Percentiles rank a stretch among this genome's conserved stretches.
These are phyloP conservation scores for Cladosporium sp. DNA, from an alignment of 2,329 filamentous ascomycete species.

Conservation along the genomic window DNA sequence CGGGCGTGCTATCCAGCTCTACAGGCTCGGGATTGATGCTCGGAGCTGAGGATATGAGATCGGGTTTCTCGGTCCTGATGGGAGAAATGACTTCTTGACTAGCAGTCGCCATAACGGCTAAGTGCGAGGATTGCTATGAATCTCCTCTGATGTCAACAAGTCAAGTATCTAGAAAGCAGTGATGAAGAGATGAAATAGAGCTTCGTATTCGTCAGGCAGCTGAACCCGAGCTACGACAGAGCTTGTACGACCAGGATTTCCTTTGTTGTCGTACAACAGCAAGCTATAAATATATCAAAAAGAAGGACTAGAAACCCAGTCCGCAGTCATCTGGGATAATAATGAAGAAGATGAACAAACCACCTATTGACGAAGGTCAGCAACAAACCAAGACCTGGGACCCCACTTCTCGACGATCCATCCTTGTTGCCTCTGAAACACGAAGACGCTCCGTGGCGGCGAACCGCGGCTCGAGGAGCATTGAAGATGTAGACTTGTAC, in stretches of 20 bases:
- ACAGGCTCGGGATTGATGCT: constrained; percentile 42
- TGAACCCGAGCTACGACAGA: too few relatives aligned
- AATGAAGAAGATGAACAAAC: not conserved
- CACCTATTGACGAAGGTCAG: not conserved
- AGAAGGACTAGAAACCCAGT: not conserved
- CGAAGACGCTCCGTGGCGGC: not conserved
- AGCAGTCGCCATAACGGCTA: not conserved
- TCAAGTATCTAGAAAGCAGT: not conserved
- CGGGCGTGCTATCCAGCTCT: constrained; percentile 40
- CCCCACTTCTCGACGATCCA: not conserved
- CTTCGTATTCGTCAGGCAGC: too few relatives aligned
- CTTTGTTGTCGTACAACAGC: too few relatives aligned
- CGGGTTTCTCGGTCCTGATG: constrained; percentile 24
- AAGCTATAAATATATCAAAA: too few relatives aligned
- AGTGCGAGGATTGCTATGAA: not conserved
- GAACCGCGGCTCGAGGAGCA: too few relatives aligned
- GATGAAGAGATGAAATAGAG: not conserved
- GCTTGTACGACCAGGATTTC: too few relatives aligned
- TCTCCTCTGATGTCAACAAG: too few relatives aligned
- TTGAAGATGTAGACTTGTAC: not conserved
- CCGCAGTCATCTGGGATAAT: not conserved
- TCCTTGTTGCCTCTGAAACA: not conserved
- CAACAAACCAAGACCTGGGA: not conserved
- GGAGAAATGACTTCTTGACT: constrained; percentile 23
- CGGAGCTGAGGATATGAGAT: constrained; percentile 36